These are phyloP conservation scores for Backusella morwellensis DNA, from an alignment of 192 early-diverging fungal genomes.

Conservation along the genomic window DNA sequence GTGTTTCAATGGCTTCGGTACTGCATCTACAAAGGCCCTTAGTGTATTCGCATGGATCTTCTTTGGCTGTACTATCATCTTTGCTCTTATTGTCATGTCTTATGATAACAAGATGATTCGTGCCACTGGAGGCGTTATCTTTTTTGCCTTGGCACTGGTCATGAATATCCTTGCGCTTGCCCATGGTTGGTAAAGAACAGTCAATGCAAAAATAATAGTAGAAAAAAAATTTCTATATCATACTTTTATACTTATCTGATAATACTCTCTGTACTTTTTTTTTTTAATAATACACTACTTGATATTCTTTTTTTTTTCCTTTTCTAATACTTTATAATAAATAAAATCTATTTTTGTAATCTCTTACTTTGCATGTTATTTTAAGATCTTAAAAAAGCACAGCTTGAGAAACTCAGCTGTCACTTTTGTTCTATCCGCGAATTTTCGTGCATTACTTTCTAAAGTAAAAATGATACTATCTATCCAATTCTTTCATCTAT, in stretches of 20 bases:
- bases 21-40: not conserved
- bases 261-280: not conserved
- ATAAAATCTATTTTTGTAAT: not conserved
- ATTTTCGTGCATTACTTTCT: too few relatives aligned
- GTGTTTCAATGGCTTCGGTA: not conserved
- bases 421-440: too few relatives aligned
- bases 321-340: not conserved
- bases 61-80: not conserved
- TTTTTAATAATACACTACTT: not conserved
- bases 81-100: not conserved
- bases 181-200: not conserved
- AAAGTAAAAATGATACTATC: too few relatives aligned
- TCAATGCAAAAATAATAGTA: not conserved
- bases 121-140: not conserved
- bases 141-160: not conserved
- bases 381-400: too few relatives aligned
- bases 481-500: too few relatives aligned
- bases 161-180: not conserved
- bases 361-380: too few relatives aligned
- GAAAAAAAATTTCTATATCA: not conserved
- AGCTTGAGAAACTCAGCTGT: too few relatives aligned
- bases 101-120: not conserved
- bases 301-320: not conserved
- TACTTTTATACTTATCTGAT: not conserved
- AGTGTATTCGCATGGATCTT: not conserved